A percentile compares a stretch with the other conserved stretches of the same genome.
Evolutionary conservation across 2,329 filamentous ascomycete species (phyloP).

Genomic region (Fusarium dlaminii): DNA sequence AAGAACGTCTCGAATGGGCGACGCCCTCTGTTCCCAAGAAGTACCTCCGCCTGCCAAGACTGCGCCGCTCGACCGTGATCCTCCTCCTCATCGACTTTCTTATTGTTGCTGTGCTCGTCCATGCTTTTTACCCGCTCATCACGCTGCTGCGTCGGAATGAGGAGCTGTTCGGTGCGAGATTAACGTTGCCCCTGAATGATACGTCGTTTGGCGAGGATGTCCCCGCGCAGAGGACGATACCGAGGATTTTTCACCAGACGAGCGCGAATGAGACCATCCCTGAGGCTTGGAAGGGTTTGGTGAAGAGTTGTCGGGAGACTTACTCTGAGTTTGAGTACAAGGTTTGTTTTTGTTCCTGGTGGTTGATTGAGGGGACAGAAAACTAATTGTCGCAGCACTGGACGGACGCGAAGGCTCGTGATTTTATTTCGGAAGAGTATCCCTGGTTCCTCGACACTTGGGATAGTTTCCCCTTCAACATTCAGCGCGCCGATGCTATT

Average conservation of each 20-base stretch:
- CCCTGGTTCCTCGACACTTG: conserved; percentile 78
- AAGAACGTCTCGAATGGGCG: conserved; percentile 41
- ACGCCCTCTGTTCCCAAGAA: conserved; percentile 36
- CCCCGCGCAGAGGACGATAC: conserved; percentile 75
- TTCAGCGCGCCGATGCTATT: conserved; percentile 77
- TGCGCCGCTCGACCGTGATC: conserved; percentile 59
- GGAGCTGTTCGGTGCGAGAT: conserved; percentile 44
- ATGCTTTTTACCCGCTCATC: conserved; percentile 76
- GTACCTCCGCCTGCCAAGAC: conserved; percentile 31
- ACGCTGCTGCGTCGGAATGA: conserved; percentile 66
- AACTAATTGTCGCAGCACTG: conserved; percentile 63
- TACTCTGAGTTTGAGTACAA: conserved; percentile 80
- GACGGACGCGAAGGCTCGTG: conserved; percentile 73
- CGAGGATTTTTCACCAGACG: conserved; percentile 81
- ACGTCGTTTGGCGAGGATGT: conserved; percentile 57
- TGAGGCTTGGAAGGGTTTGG: conserved; percentile 70
- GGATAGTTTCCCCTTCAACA: conserved; percentile 73
- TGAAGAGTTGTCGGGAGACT: conserved; percentile 71
- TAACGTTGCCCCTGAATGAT: conserved; percentile 64
- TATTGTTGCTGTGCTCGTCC: conserved; percentile 71
- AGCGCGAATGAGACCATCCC: conserved; percentile 77
- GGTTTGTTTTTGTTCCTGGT: conserved; percentile 51
- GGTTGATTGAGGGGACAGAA: neutral
- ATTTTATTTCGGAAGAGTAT: conserved; percentile 75
- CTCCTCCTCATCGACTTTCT: conserved; percentile 68